Evolutionary conservation across 495 filamentous ascomycete genomes (phyloP).

Genomic region (Schizothecium vesticola): DNA sequence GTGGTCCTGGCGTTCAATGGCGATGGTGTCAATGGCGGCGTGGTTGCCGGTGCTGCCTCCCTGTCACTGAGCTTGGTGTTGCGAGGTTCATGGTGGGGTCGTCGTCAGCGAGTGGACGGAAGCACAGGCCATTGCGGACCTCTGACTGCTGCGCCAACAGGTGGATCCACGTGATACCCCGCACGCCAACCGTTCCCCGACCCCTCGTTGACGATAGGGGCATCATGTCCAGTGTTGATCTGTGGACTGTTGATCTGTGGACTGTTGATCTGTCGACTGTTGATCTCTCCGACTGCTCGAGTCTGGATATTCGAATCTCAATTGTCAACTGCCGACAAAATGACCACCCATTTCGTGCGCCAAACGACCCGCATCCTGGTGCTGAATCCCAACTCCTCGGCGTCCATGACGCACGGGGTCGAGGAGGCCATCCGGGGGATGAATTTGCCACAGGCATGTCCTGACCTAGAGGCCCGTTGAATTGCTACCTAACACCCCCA

Average conservation of each 20-base stretch:
- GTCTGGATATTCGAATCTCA: background rate
- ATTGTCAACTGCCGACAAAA: constrained; percentile 14
- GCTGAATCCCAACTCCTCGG: constrained; percentile 87
- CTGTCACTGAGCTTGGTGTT: constrained; percentile 7
- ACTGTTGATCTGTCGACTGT: no score
- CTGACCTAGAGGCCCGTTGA: background rate
- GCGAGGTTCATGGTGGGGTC: constrained; percentile 27
- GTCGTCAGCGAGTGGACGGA: constrained; percentile 14
- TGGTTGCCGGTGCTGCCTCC: background rate
- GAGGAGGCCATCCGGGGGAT: constrained; percentile 56
- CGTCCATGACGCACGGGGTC: constrained; percentile 73
- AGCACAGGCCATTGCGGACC: background rate
- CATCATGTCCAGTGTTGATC: background rate
- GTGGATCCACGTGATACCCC: constrained; percentile 34
- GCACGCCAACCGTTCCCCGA: constrained; percentile 13
- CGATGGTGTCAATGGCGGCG: constrained; percentile 1
- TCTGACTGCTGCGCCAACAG: constrained; percentile 11
- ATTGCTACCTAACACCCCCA: constrained; percentile 6
- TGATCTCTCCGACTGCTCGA: background rate
- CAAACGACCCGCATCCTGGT: constrained; percentile 57
- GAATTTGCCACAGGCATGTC: constrained; percentile 41
- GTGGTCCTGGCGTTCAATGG: background rate
- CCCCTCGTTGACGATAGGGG: background rate
- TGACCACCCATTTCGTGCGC: constrained; percentile 27
- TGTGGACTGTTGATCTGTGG: no score